Evolutionary conservation across 1,139 yeast species (phyloP).

Genomic region (Hansenula sp.): DNA sequence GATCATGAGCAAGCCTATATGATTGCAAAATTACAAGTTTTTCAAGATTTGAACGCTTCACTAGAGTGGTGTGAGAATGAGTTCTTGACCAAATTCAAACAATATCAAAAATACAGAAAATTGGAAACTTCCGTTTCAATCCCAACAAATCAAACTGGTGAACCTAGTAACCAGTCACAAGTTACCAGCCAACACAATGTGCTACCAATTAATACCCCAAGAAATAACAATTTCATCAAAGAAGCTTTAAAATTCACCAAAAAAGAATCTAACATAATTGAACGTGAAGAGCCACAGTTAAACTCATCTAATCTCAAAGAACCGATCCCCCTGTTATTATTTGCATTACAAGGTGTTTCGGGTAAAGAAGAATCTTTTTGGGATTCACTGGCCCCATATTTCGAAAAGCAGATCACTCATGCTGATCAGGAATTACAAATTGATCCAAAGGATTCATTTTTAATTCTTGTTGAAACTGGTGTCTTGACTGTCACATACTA

Average conservation of each 20-base stretch:
- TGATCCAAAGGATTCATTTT: slow-evolving; percentile 40
- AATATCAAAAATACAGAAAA: slow-evolving; percentile 21
- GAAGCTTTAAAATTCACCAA: slow-evolving; percentile 31
- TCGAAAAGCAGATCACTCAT: slow-evolving; percentile 37
- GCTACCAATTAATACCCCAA: slow-evolving; percentile 34
- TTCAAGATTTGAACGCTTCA: slow-evolving; percentile 77
- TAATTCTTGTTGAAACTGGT: slow-evolving; percentile 80
- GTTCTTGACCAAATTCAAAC: slow-evolving; percentile 66
- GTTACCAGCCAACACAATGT: slow-evolving; percentile 7
- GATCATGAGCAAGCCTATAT: slow-evolving; percentile 28
- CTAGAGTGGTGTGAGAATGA: slow-evolving; percentile 97
- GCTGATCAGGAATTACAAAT: slow-evolving; percentile 5
- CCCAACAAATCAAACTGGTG: slow-evolving; percentile 6
- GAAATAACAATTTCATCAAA: slow-evolving; percentile 33
- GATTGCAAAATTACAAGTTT: slow-evolving; percentile 48
- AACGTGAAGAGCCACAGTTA: slow-evolving; percentile 7
- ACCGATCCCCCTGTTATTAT: slow-evolving; percentile 68
- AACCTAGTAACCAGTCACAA: slow-evolving; percentile 13
- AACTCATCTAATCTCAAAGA: slow-evolving; percentile 29
- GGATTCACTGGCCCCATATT: slow-evolving; percentile 50
- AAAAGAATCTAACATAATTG: slow-evolving; percentile 19
- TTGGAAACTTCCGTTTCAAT: background rate
- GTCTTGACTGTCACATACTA: slow-evolving; percentile 59
- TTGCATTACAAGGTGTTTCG: slow-evolving; percentile 67
- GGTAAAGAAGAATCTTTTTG: slow-evolving; percentile 62